Evolutionary conservation across 805 yeast species (phyloP), one percentile per base, ranked within the genome.

Genomic region (Candida cerambycidarum): DNA sequence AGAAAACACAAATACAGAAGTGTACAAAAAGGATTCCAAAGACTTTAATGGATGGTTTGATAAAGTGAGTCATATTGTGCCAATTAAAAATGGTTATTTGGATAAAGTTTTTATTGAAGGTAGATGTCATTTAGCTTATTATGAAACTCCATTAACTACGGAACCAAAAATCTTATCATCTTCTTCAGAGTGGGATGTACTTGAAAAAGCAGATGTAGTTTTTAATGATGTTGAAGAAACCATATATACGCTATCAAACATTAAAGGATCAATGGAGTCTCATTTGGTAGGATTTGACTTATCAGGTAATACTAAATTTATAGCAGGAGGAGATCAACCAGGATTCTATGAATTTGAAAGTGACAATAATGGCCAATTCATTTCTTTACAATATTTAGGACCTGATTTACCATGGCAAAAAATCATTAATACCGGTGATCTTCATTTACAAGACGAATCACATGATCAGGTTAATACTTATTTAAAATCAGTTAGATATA

Each of bases 101-200:
- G 99, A 93, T 61, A 73, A 86, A 4, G 66, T 78, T 9, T 78
- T 75, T 13, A 65, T 65, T 25, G 64, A 79, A 46, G 80, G 80
- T 0, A 78, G 64, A 57, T 76, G 73, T 44, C 97, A 90, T 59
- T 67, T 93, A 46, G 97, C 86, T 0, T 86, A 82, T 58, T 93
- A 79, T 59, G 69, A 84, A 3, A 85, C 89, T 7, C 77, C 87
- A 1, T 51, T 59, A 7, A 53, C 76, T 10, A 49, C 58, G 0
- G 55, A 57, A 2, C 78, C 80, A 1, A 72, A 72, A 30, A 58
- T 82, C 7, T 56, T 83, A n/a, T 69, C 95, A 3, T 38, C 48
- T 0, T 44, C 62, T 3, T 93, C 95, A 12, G 64, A 75, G 0
- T 92, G 96, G 95, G 97, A 92, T 57, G 93, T 93, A 4, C 83